These are phyloP conservation scores for Clarireedia hainanense DNA, from an alignment of 2,329 filamentous ascomycete species.

Conservation along the genomic window DNA sequence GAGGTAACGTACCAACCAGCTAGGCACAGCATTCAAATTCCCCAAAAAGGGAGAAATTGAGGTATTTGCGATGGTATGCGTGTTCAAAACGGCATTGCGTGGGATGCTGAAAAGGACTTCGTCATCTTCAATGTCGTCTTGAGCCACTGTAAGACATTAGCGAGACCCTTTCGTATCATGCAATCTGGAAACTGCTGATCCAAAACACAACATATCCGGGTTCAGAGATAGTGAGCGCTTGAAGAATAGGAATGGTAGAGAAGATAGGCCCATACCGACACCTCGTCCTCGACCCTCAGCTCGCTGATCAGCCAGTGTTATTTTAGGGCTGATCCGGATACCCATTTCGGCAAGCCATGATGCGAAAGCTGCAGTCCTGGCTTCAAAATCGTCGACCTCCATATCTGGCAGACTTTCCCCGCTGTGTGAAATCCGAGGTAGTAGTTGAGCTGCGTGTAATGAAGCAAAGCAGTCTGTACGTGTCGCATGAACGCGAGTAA, in stretches of 20 bases:
- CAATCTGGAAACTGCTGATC: too few species aligned
- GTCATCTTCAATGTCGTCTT: constrained; percentile 48
- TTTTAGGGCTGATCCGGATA: constrained; percentile 48
- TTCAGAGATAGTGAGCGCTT: not conserved
- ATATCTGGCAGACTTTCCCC: constrained; percentile 12
- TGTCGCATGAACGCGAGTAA: not conserved
- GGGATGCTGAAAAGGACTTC: constrained; percentile 60
- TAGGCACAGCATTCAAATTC: constrained; percentile 29
- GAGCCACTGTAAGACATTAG: constrained; percentile 41
- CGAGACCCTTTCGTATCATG: not conserved
- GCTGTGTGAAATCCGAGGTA: not conserved
- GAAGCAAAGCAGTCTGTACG: not conserved
- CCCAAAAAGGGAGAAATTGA: constrained; percentile 34
- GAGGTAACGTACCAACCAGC: constrained; percentile 35
- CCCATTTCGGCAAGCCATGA: constrained; percentile 47
- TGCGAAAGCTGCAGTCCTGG: constrained; percentile 43
- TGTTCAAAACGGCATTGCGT: constrained; percentile 49
- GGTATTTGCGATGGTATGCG: constrained; percentile 41
- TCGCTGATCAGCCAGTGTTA: constrained; percentile 50
- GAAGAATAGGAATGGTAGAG: not conserved
- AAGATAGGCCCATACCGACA: constrained; percentile 38
- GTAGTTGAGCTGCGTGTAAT: constrained; percentile 2
- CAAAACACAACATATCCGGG: too few species aligned
- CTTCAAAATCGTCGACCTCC: constrained; percentile 33
- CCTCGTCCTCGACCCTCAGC: constrained; percentile 49